These are phyloP conservation scores for Cutaneotrichosporon curvatum DNA, from an alignment of 1,284 basidiomycete species.

Conservation along the genomic window DNA sequence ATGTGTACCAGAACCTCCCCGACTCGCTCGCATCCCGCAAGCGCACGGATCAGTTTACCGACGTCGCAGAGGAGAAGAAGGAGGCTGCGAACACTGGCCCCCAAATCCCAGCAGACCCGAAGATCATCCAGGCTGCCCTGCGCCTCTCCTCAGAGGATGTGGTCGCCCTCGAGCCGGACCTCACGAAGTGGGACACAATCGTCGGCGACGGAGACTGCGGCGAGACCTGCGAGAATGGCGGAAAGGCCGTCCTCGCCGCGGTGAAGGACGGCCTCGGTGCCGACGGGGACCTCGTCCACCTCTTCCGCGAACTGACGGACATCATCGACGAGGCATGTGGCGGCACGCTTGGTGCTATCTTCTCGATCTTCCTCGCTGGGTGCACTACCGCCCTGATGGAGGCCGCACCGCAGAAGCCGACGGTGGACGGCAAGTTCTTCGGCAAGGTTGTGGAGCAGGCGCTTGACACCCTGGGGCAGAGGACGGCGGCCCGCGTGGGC, in stretches of 20 bases:
- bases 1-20: slow-evolving; percentile 28
- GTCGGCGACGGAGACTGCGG: slow-evolving; percentile 45
- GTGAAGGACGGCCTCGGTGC: slow-evolving; percentile 28
- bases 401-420: slow-evolving; percentile 13
- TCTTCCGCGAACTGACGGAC: slow-evolving; percentile 40
- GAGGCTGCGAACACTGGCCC: slow-evolving; percentile 22
- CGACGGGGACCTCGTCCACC: slow-evolving; percentile 35
- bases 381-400: slow-evolving; percentile 33
- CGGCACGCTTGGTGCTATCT: slow-evolving; percentile 43
- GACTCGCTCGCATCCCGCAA: slow-evolving; percentile 21
- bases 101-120: slow-evolving; percentile 25
- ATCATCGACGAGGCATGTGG: slow-evolving; percentile 43
- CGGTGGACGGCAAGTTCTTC: slow-evolving; percentile 1
- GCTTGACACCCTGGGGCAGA: slow-evolving; percentile 42
- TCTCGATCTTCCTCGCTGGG: slow-evolving; percentile 44
- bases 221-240: slow-evolving; percentile 42
- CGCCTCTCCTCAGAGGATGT: slow-evolving; percentile 30
- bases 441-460: slow-evolving; percentile 22
- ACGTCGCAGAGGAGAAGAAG: slow-evolving; percentile 32
- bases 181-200: slow-evolving; percentile 49
- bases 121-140: slow-evolving; percentile 25
- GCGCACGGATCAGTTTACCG: slow-evolving; percentile 30
- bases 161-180: slow-evolving; percentile 44
- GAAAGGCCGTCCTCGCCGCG: slow-evolving; percentile 32
- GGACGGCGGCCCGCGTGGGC: slow-evolving; percentile 47